Evolutionary conservation across 176 grass and related monocot species (phyloP).

Genomic region (Zea luxurians): DNA sequence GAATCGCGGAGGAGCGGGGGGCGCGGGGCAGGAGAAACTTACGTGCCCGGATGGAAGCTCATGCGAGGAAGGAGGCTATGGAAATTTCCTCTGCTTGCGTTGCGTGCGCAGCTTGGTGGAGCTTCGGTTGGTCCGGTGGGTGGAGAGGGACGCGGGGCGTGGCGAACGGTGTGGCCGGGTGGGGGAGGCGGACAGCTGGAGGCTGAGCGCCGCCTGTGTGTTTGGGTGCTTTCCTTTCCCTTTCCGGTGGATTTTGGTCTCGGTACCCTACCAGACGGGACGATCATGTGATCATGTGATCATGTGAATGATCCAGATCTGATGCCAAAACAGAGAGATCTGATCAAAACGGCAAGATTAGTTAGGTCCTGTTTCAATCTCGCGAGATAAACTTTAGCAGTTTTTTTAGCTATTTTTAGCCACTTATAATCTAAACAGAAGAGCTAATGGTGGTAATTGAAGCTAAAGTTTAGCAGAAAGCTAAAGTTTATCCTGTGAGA

Average conservation of each 20-base stretch:
- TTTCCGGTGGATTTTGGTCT: neutral
- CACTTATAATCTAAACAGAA: too few relatives aligned
- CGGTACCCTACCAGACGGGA: neutral
- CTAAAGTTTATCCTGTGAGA: too few relatives aligned
- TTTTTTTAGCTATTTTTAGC: too few relatives aligned
- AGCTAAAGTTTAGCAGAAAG: too few relatives aligned
- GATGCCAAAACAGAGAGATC: neutral
- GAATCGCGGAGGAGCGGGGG: neutral
- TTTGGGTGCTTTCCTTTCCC: neutral
- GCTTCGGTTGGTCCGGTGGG: neutral
- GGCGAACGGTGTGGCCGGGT: neutral
- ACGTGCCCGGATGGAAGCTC: constrained; percentile 34
- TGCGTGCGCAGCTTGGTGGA: constrained; percentile 4
- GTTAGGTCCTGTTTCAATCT: too few relatives aligned
- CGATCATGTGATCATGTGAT: neutral
- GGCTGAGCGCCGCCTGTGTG: neutral
- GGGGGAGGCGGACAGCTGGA: neutral
- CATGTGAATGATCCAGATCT: constrained; percentile 14
- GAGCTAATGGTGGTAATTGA: too few relatives aligned
- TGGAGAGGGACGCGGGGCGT: neutral
- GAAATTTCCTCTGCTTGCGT: neutral
- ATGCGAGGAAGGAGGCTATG: constrained; percentile 2
- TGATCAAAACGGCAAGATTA: too few relatives aligned
- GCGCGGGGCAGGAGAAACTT: neutral
- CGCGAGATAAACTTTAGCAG: too few relatives aligned